Evolutionary conservation across 345 rosid genomes (phyloP), one percentile per base, ranked within the genome.

Genomic region (Brassica incana): DNA sequence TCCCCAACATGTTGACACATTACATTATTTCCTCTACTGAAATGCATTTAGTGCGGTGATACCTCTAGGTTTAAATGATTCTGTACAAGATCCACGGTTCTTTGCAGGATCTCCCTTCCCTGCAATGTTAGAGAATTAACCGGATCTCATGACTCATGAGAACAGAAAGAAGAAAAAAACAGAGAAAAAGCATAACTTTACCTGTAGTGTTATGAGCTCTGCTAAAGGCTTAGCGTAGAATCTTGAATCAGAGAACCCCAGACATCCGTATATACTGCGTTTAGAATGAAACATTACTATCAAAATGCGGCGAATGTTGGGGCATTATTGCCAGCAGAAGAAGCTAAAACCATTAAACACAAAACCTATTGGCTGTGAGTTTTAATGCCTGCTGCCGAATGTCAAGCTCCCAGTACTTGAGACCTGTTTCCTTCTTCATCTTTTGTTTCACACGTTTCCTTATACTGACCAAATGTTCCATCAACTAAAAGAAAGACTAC

Each of bases 161-260:
- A 65, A 70, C 15, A 20, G 23, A 10, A 5, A 2, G 65, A 25
- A 14, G 65, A 68, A 36, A 1, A 4, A 15, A 78, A 11, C 0
- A 72, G 27, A 2, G 0, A 25, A 52, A 43, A 78, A 38, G 18
- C n/a, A 70, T 50, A 68, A 81, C 85, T 81, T 81, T 87, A 89
- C 99, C 80, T 91, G 97, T 82, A 87, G 86, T 11, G 99, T 95
- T 75, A 93, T 89, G 77, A 95, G 93, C 85, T 95, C 99, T 36
- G 99, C 99, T 69, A 95, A 88, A 86, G 97, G 96, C 85, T 91
- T 93, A 69, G 99, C 99, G 62, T 95, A 95, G 84, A 95, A 95
- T 88, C 99, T 89, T 67, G 99, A 95, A 83, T 95, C 90, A 73
- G 97, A 88, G 85, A 91, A 95, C 73, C 99, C 99, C 82, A 95